Evolutionary conservation across 2,329 filamentous ascomycete species (phyloP).

Genomic region (Fusarium denticulatum): DNA sequence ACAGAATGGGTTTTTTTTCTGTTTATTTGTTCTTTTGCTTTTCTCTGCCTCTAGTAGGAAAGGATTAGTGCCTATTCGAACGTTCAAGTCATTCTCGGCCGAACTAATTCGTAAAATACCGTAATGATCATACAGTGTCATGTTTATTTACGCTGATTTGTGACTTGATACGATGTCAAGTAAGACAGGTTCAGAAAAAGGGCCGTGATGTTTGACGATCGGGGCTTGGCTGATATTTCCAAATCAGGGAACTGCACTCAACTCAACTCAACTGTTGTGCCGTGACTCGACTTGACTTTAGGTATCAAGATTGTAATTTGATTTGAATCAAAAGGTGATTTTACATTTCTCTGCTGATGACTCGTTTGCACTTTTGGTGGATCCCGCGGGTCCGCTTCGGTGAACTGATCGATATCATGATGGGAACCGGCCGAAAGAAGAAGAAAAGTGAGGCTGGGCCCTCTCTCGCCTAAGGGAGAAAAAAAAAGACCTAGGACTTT

Average conservation of each 20-base stretch:
- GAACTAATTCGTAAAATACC: neutral
- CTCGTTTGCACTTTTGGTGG: constrained; percentile 10
- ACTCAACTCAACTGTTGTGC: neutral
- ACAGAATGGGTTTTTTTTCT: constrained; percentile 8
- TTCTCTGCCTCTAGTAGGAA: neutral
- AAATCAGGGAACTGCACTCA: neutral
- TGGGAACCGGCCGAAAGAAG: constrained; percentile 8
- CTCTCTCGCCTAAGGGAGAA: neutral
- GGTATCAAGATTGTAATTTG: neutral
- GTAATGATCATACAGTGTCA: neutral
- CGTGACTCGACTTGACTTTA: neutral
- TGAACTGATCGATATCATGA: constrained; percentile 25
- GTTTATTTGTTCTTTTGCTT: neutral
- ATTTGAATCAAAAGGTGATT: neutral
- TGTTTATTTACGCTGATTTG: neutral
- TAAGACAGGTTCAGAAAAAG: constrained; percentile 21
- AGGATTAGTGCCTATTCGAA: constrained; percentile 14
- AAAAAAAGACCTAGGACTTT: neutral
- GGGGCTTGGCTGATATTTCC: constrained; percentile 8
- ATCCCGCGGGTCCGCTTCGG: constrained; percentile 22
- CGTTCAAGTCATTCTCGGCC: neutral
- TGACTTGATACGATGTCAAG: constrained; percentile 5
- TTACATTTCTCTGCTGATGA: constrained; percentile 9
- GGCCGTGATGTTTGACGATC: constrained; percentile 13
- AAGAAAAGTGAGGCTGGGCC: constrained; percentile 16